A percentile compares a stretch with the other conserved stretches of the same genome.
Conservation (phyloP, 2,329 filamentous ascomycete species). For the Aspergillus sp. region DNA sequence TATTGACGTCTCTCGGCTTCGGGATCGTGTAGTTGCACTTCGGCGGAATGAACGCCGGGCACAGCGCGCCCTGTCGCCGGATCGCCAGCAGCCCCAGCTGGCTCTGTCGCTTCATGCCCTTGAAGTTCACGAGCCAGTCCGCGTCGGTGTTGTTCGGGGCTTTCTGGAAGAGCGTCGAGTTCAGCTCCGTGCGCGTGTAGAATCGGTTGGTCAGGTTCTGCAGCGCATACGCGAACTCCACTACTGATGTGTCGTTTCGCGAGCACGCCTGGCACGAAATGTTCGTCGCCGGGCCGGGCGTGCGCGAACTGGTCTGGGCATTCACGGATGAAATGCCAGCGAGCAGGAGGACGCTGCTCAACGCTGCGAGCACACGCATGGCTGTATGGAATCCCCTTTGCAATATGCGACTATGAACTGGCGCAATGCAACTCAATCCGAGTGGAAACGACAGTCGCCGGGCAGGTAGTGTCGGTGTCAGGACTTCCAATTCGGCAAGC, state of each 20-base stretch:
- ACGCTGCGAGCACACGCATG: neutral
- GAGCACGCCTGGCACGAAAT: slow-evolving; percentile 7
- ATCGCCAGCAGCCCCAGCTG: slow-evolving; percentile 17
- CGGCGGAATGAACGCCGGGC: slow-evolving; percentile 11
- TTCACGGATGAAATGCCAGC: neutral
- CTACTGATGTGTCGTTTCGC: slow-evolving; percentile 12
- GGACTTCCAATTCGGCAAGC: neutral
- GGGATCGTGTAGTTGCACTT: slow-evolving; percentile 16
- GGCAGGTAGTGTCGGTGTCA: neutral
- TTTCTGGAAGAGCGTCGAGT: slow-evolving; percentile 14
- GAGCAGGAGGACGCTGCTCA: neutral
- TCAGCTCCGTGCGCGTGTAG: slow-evolving; percentile 14
- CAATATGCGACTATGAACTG: neutral
- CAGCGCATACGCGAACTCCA: slow-evolving; percentile 16
- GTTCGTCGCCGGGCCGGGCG: neutral
- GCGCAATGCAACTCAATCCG: neutral
- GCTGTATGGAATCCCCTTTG: neutral
- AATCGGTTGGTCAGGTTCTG: slow-evolving; percentile 15
- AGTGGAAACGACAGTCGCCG: neutral
- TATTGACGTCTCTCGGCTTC: slow-evolving; percentile 6
- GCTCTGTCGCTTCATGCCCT: slow-evolving; percentile 16
- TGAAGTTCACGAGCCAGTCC: slow-evolving; percentile 14
- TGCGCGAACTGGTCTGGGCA: neutral
- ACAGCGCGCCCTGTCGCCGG: slow-evolving; percentile 9
- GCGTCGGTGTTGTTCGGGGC: slow-evolving; percentile 12